Evolutionary conservation across 2,329 filamentous ascomycete species (phyloP).

Genomic region (Botrytis paeoniae): DNA sequence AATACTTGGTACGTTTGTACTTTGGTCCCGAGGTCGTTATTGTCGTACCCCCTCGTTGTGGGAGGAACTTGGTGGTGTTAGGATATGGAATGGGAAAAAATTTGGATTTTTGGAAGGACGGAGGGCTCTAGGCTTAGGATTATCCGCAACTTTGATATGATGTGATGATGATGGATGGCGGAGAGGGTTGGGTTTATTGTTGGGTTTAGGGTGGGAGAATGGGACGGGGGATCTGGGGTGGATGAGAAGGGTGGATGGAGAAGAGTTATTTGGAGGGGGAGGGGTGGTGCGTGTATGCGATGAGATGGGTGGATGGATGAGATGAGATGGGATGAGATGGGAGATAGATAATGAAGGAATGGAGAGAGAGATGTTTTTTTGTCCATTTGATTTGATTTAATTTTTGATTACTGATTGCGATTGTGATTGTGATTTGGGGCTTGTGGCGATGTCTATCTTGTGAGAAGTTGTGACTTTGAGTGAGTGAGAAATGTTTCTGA

Average conservation of each 20-base stretch:
- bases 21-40: background rate
- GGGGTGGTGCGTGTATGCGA: background rate
- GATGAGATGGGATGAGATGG: no score
- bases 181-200: background rate
- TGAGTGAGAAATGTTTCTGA: background rate
- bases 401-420: background rate
- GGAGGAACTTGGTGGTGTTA: background rate
- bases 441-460: background rate
- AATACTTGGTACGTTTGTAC: background rate
- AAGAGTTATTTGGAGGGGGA: background rate
- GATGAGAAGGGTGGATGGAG: background rate
- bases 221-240: no score
- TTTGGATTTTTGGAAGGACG: background rate
- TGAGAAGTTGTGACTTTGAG: background rate
- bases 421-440: background rate
- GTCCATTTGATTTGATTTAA: no score
- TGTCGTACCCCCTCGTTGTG: background rate
- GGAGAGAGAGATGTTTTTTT: slow-evolving; percentile 2
- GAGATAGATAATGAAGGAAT: background rate
- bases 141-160: slow-evolving; percentile 1
- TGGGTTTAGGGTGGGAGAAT: background rate
- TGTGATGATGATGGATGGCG: slow-evolving; percentile 8
- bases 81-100: background rate
- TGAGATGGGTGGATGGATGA: background rate
- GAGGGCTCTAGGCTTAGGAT: background rate